Percentiles rank a stretch among this genome's conserved stretches.
phyloP scores from a whole-genome alignment of 2,329 filamentous ascomycete genomes.

The Aureobasidium pullulans region DNA sequence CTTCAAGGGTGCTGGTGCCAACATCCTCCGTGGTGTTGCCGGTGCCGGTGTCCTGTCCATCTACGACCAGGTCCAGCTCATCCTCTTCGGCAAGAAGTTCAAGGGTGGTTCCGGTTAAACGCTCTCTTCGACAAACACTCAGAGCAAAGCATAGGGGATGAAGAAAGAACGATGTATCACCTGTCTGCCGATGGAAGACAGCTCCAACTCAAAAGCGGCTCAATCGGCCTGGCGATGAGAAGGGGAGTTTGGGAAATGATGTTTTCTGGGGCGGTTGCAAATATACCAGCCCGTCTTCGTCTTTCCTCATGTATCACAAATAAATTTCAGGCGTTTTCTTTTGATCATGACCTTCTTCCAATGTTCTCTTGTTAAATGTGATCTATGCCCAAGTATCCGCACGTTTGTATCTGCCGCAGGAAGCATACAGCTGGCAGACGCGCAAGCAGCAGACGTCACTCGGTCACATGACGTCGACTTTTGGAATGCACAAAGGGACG shows the following conservation, averaged over 20 bases:
- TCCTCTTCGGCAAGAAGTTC: slow-evolving; percentile 99
- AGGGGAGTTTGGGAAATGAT: slow-evolving; percentile 17
- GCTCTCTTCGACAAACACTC: slow-evolving; percentile 6
- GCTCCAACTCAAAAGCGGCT: slow-evolving; percentile 12
- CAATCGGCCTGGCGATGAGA: slow-evolving; percentile 12
- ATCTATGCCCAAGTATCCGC: neutral
- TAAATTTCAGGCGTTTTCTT: slow-evolving; percentile 16
- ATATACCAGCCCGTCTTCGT: slow-evolving; percentile 14
- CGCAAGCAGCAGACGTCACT: neutral
- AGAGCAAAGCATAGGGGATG: slow-evolving; percentile 10
- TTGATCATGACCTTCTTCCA: slow-evolving; percentile 11
- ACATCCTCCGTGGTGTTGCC: slow-evolving; percentile 99
- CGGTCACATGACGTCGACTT: neutral
- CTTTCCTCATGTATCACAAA: slow-evolving; percentile 16
- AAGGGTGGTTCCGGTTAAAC: slow-evolving; percentile 50
- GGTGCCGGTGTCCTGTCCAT: slow-evolving; percentile 99
- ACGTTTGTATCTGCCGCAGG: neutral
- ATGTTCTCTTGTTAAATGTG: neutral
- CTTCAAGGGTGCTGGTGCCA: slow-evolving; percentile 99
- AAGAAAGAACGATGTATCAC: slow-evolving; percentile 8
- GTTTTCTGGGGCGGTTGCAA: slow-evolving; percentile 22
- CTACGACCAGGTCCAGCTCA: slow-evolving; percentile 99
- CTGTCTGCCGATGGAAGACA: slow-evolving; percentile 14
- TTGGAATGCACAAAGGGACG: slow-evolving; percentile 5
- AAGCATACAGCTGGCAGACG: neutral